A percentile compares a stretch with the other conserved stretches of the same genome.
These are phyloP conservation scores for Carex kokanica DNA, from an alignment of 176 grass and related monocot species.

Conservation along the genomic window DNA sequence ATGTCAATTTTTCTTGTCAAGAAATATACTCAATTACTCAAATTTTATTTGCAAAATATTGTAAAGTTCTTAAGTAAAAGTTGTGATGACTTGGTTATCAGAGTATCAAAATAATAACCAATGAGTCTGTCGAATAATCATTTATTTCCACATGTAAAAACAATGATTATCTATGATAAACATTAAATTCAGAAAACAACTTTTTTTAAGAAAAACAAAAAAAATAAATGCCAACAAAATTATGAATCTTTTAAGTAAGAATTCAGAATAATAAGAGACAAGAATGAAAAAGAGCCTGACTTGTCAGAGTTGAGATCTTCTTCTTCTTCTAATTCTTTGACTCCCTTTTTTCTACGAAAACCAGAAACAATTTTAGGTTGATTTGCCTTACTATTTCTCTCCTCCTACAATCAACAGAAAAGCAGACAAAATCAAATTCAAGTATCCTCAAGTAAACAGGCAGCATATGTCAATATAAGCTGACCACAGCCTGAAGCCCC, in stretches of 20 bases:
- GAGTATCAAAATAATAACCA: too few relatives aligned
- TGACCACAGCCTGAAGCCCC: not conserved
- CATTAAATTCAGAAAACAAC: not conserved
- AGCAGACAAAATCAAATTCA: not conserved
- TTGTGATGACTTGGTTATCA: not conserved
- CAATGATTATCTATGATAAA: not conserved
- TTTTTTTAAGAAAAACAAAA: not conserved
- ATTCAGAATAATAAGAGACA: not conserved
- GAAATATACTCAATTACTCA: not conserved
- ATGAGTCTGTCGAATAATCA: not conserved
- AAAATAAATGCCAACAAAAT: not conserved
- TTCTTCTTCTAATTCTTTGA: conserved; percentile 47
- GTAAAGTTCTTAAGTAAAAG: not conserved
- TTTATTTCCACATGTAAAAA: not conserved
- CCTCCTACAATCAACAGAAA: conserved; percentile 42
- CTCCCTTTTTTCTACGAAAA: conserved; percentile 80
- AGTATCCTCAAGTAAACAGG: not conserved
- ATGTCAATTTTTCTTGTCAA: not conserved
- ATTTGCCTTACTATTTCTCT: conserved; percentile 51
- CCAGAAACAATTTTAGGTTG: conserved; percentile 50
- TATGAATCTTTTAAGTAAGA: not conserved
- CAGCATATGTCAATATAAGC: not conserved
- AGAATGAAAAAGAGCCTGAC: conserved; percentile 44
- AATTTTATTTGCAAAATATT: too few relatives aligned
- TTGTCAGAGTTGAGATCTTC: conserved; percentile 58